A percentile compares a stretch with the other conserved stretches of the same genome.
Conservation (phyloP, 2,329 filamentous ascomycete species). For the Cordyceps militaris region DNA sequence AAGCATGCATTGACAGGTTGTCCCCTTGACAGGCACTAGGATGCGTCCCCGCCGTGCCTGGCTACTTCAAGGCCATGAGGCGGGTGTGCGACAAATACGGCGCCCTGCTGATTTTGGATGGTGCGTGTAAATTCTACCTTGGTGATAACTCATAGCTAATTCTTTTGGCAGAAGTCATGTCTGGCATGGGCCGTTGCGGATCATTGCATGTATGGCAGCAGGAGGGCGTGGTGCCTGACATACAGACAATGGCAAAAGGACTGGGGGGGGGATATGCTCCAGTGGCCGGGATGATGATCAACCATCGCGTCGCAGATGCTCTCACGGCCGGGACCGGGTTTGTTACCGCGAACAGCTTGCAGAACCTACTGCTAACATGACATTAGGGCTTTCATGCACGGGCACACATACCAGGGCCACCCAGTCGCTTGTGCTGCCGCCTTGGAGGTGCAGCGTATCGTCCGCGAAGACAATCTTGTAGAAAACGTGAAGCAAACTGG, state of each 20-base stretch:
- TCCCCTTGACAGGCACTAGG: slow-evolving; percentile 39
- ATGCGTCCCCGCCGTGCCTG: slow-evolving; percentile 57
- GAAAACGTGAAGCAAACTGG: slow-evolving; percentile 17
- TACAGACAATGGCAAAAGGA: slow-evolving; percentile 61
- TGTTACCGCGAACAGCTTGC: neutral
- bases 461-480: slow-evolving; percentile 29
- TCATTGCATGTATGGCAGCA: slow-evolving; percentile 56
- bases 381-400: slow-evolving; percentile 17
- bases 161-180: slow-evolving; percentile 58
- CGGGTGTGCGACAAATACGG: slow-evolving; percentile 64
- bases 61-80: slow-evolving; percentile 64
- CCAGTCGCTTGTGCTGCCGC: slow-evolving; percentile 22
- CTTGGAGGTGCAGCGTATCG: slow-evolving; percentile 33
- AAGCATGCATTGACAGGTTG: neutral
- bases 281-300: slow-evolving; percentile 53
- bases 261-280: slow-evolving; percentile 57
- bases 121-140: neutral
- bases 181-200: slow-evolving; percentile 54
- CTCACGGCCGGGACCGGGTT: slow-evolving; percentile 29
- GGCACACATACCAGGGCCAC: slow-evolving; percentile 23
- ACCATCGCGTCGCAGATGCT: slow-evolving; percentile 40
- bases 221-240: slow-evolving; percentile 52
- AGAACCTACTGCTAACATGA: slow-evolving; percentile 12
- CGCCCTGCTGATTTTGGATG: slow-evolving; percentile 64
- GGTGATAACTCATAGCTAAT: neutral